phyloP scores from a whole-genome alignment of 177 flowering plant genomes.

The Telopea speciosissima region DNA sequence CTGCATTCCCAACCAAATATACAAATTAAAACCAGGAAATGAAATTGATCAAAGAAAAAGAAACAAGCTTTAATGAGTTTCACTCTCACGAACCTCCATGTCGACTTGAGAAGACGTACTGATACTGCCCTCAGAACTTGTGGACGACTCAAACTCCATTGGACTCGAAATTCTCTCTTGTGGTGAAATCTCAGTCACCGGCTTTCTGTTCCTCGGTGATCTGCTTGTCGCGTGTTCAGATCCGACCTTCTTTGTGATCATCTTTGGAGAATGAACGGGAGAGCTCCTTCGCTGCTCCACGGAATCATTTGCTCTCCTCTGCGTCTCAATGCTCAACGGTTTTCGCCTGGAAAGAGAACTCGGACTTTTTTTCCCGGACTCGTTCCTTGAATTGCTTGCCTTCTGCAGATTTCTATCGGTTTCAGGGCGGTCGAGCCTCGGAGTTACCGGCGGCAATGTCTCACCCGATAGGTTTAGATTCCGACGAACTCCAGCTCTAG shows the following conservation, averaged over 20 bases:
- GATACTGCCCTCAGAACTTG: conserved; percentile 53
- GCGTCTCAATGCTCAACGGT: conserved; percentile 34
- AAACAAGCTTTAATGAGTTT: not conserved
- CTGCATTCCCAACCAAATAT: not conserved
- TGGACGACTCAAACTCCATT: conserved; percentile 53
- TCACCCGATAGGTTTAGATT: conserved; percentile 21
- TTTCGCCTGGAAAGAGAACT: conserved; percentile 31
- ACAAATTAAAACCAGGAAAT: not conserved
- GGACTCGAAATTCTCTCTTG: conserved; percentile 20
- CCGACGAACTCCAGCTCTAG: conserved; percentile 27
- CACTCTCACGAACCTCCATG: conserved; percentile 36
- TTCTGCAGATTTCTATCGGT: conserved; percentile 23
- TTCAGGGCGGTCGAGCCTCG: conserved; percentile 28
- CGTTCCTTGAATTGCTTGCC: conserved; percentile 28
- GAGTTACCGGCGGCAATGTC: conserved; percentile 25
- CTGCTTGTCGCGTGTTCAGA: conserved; percentile 32
- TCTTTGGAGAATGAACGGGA: conserved; percentile 49
- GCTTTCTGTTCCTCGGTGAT: conserved; percentile 44
- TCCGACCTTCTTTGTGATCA: conserved; percentile 24
- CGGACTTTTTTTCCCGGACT: conserved; percentile 34
- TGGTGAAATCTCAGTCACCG: conserved; percentile 22
- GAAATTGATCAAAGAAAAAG: not conserved
- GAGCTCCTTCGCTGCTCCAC: conserved; percentile 37
- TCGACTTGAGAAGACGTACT: conserved; percentile 55
- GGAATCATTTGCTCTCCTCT: conserved; percentile 31